Conservation (phyloP, 1,139 yeast species). For the Arxiozyma bovina region DNA sequence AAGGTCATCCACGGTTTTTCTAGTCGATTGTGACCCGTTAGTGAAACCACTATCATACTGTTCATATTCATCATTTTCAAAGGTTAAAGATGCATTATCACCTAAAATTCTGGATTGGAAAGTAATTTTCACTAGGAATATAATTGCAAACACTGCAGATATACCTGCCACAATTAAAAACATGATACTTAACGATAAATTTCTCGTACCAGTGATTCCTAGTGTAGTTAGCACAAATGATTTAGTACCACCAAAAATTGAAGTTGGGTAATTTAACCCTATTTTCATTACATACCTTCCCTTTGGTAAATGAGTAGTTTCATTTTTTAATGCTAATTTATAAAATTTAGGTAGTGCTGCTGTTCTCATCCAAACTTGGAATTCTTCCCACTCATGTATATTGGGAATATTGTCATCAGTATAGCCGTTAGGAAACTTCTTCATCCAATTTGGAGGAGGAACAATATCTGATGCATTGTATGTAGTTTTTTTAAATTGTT, state of each 20-base stretch:
- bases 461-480: conserved; percentile 66
- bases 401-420: conserved; percentile 79
- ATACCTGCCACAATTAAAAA: conserved; percentile 92
- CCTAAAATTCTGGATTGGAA: conserved; percentile 40
- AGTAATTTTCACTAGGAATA: conserved; percentile 40
- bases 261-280: conserved; percentile 84
- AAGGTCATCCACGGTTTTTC: conserved; percentile 6
- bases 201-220: conserved; percentile 85
- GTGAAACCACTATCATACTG: not conserved
- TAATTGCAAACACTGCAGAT: conserved; percentile 39
- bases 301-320: conserved; percentile 45
- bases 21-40: conserved; percentile 5
- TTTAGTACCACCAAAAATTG: conserved; percentile 74
- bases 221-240: conserved; percentile 72
- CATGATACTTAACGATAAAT: conserved; percentile 74
- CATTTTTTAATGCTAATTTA: conserved; percentile 75
- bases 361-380: conserved; percentile 97
- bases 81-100: conserved; percentile 35
- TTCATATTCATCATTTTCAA: conserved; percentile 19
- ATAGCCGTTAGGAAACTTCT: conserved; percentile 81
- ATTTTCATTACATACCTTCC: conserved; percentile 69
- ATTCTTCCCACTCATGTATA: conserved; percentile 63
- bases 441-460: conserved; percentile 94
- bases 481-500: conserved; percentile 69
- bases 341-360: conserved; percentile 82